Base-by-base conservation (phyloP, 2,329 filamentous ascomycete genomes). In the Neonectria magnoliae region DNA sequence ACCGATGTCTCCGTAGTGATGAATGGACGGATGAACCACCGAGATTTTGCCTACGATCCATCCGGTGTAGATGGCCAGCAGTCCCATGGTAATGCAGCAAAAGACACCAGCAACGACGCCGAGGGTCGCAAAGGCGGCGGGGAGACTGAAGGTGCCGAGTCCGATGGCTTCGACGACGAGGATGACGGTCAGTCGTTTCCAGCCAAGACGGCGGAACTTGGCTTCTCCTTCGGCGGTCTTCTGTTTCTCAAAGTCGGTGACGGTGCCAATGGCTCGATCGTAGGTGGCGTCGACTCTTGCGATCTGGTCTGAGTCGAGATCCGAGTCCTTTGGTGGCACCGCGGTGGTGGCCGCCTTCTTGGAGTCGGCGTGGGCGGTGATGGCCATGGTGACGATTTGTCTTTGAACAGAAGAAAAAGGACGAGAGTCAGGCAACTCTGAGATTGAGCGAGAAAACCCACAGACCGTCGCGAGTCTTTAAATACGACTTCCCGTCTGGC, bases 1-100 rank as follows among this genome's bases (percentile, higher is more conserved):
- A 3, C 87, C 88, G 10, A 87, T 88, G 69, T 92, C 89, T 16
- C 87, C 86, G 74, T 91, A 90, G 71, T 85, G 87, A 41, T 84
- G 82, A 45, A 91, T 82, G n/a, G 85, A 78, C 2, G 88, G 87
- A 71, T 76, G 76, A 58, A 75, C 77, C 62, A 81, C 67, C 73
- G 81, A 81, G 59, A 79, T 75, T 67, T 67, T 62, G 13, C 68
- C 68, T 14, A 70, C 66, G 16, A 68, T 59, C 27, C 56, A 50
- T 9, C 36, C 29, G 9, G 62, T 59, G 44, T 64, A 68, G 51
- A 69, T 70, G 66, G 66, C 57, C 27, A 69, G 31, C 22, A 68
- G 27, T 5, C 68, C 68, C 7, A 71, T 56, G 22, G n/a, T 52
- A 51, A 70, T 42, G 16, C 48, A 57, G 13, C 69, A 65, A 48